Evolutionary conservation across 352 stramenopile species (phyloP), one percentile per base, ranked within the genome.

Genomic region (Phytophthora fragariae): DNA sequence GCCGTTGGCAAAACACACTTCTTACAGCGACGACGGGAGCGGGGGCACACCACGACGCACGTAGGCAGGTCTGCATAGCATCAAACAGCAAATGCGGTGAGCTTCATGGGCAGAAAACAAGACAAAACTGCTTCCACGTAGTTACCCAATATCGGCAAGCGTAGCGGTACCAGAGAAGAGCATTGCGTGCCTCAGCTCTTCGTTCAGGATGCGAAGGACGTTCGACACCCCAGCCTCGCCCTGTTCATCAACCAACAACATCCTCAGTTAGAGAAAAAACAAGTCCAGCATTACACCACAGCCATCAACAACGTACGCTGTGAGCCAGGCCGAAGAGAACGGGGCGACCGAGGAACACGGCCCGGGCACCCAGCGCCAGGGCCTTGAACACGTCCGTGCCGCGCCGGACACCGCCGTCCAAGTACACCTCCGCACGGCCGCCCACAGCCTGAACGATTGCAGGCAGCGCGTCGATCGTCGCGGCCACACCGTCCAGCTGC

Each of bases 351-450:
- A 99, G 75, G 35, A 98, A 97, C 11, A 99, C 97, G 1, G 97
- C 97, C 56, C 92, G 94, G 29, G 97, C 97, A 41, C 96, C 96
- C 46, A 98, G 80, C 3, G 95, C 96, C 17, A 98, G 75, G 44
- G 72, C 72, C 82, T 98, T 98, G 75, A 98, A 98, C 47, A 97
- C 92, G 74, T 99, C 97, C 3, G 96, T 99, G 41, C 97, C 97
- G 64, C 97, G 92, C 70, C 96, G 90, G 52, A 99, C 81, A 19
- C 97, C 97, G 31, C 96, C 93, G 69, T 99, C 97, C 46, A 99
- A 53, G 61, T 98, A 97, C 46, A 99, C 90, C 65, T 98, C 92
- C 1, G 84, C 88, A 31, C 90, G 77, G 19, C 83, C 78, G 70
- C 94, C 75, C 5, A 98, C 92, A 0, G 93, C 94, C 19, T 79